phyloP scores from a whole-genome alignment of 345 rosid genomes.

The Bruguiera gymnorhiza region DNA sequence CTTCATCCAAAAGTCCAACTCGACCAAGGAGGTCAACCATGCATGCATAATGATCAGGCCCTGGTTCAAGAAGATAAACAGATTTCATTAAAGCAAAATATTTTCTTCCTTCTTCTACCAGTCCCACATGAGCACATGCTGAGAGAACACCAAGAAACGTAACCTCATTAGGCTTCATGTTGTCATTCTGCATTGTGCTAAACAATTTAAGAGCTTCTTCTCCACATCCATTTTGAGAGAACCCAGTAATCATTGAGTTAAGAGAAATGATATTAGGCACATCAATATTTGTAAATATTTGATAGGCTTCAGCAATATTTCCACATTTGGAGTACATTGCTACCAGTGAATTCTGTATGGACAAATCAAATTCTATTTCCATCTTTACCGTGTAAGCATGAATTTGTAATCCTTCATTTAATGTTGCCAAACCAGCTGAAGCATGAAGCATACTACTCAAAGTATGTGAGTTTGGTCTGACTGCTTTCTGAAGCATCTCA shows the following conservation, averaged over 20 bases:
- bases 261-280: slow-evolving; percentile 56
- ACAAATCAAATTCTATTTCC: slow-evolving; percentile 43
- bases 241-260: slow-evolving; percentile 75
- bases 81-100: slow-evolving; percentile 60
- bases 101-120: slow-evolving; percentile 55
- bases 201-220: slow-evolving; percentile 55
- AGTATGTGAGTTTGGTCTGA: slow-evolving; percentile 51
- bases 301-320: slow-evolving; percentile 52
- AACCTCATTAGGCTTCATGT: slow-evolving; percentile 54
- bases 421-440: slow-evolving; percentile 60
- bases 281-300: slow-evolving; percentile 38
- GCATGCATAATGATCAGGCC: slow-evolving; percentile 71
- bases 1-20: slow-evolving; percentile 66
- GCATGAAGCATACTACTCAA: slow-evolving; percentile 65
- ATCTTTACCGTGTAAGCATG: slow-evolving; percentile 53
- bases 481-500: slow-evolving; percentile 47
- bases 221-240: slow-evolving; percentile 61
- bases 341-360: slow-evolving; percentile 56
- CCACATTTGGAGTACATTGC: slow-evolving; percentile 84
- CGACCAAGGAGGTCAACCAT: slow-evolving; percentile 81
- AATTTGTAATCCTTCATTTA: slow-evolving; percentile 57
- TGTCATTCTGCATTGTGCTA: slow-evolving; percentile 38
- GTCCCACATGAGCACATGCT: slow-evolving; percentile 72
- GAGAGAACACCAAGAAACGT: slow-evolving; percentile 72
- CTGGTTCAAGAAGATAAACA: slow-evolving; percentile 46